Evolutionary conservation across 2,329 filamentous ascomycete species (phyloP), one percentile per base, ranked within the genome.

Genomic region (Chrysosporium queenslandicum): DNA sequence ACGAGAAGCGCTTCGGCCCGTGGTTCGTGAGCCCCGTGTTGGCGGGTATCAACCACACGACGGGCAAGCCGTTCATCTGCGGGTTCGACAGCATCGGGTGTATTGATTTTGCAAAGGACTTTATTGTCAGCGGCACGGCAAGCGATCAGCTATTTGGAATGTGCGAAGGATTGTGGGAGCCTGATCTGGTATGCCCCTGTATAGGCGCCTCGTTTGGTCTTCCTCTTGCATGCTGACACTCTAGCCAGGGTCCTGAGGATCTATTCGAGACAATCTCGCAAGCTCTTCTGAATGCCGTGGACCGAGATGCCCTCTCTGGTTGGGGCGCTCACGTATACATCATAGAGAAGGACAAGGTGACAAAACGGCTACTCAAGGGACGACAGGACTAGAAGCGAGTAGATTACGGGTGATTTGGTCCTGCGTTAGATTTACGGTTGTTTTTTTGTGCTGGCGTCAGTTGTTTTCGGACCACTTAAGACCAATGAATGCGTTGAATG

Each of bases 331-430:
- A 98, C 68, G 92, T 98, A 62, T 98, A 97, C 76, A 94, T 98
- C 67, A 94, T 98, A 71, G 92, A 97, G 78, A 98, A 98, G 81
- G 90, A 95, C 76, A 97, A 97, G 86, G 87, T 98, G 58, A 97
- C 92, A 66, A 96, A 97, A 85, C 81, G 92, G 70, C 82, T 98
- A 82, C 77, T 98, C 71, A 97, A 97, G 82, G 90, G 90, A 68
- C 83, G 90, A 77, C 91, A 97, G 76, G 91, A 97, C 71, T 90
- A 87, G 64, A 64, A 41, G 46, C 37, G 49, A 25, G 43, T 53
- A n/a, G 9, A 23, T 25, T 25, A 39, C 9, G 21, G 14, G n/a
- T 8, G 29, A 27, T 36, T 50, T 14, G 16, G 25, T 43, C 27
- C 37, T 37, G 39, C 37, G 40, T 45, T 55, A 46, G 30, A 55